phyloP scores from a whole-genome alignment of 2,329 filamentous ascomycete species.

The Aspergillus nomiae region DNA sequence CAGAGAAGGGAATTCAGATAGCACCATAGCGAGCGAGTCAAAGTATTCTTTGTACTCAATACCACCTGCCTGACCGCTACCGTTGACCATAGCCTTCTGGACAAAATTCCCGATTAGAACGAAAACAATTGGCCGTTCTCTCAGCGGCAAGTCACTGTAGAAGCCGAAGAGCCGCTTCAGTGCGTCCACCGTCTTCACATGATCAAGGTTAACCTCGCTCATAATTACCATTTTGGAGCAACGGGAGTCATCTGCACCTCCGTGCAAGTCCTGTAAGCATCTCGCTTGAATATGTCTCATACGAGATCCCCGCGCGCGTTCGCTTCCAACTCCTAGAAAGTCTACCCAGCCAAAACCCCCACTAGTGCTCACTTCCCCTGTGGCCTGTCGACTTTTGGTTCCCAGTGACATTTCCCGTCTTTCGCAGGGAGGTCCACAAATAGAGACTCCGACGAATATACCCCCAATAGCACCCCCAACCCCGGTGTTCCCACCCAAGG shows the following conservation, averaged over 20 bases:
- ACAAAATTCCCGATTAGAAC: slow-evolving; percentile 84
- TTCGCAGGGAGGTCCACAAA: slow-evolving; percentile 90
- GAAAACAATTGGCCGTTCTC: slow-evolving; percentile 73
- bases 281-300: slow-evolving; percentile 81
- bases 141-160: slow-evolving; percentile 68
- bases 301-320: slow-evolving; percentile 75
- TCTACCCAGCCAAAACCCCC: slow-evolving; percentile 97
- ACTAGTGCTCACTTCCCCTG: slow-evolving; percentile 53
- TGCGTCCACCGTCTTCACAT: slow-evolving; percentile 77
- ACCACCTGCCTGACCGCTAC: slow-evolving; percentile 73
- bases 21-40: slow-evolving; percentile 77
- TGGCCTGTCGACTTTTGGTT: slow-evolving; percentile 54
- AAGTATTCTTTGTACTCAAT: slow-evolving; percentile 98
- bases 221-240: slow-evolving; percentile 69
- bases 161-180: slow-evolving; percentile 74
- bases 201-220: slow-evolving; percentile 83
- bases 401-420: slow-evolving; percentile 78
- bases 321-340: slow-evolving; percentile 87
- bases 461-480: slow-evolving; percentile 92
- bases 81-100: slow-evolving; percentile 59
- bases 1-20: slow-evolving; percentile 81
- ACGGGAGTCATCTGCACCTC: slow-evolving; percentile 28
- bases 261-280: slow-evolving; percentile 52
- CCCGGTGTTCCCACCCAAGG: slow-evolving; percentile 74
- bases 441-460: slow-evolving; percentile 84